These are phyloP conservation scores for Colletotrichum lini DNA, from an alignment of 2,329 filamentous ascomycete genomes.

Conservation along the genomic window DNA sequence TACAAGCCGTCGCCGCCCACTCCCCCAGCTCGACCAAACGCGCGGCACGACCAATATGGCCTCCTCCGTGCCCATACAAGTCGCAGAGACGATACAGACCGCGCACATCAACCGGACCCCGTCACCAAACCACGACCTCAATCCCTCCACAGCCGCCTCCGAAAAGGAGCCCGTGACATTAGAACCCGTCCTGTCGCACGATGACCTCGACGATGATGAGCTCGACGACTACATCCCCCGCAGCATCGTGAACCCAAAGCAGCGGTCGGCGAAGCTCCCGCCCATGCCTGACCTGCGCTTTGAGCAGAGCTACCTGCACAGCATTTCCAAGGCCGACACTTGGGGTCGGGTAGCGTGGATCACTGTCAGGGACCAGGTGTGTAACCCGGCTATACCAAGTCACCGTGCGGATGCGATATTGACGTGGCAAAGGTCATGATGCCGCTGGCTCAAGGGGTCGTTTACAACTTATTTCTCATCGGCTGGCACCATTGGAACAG, in stretches of 20 bases:
- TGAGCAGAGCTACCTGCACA: slow-evolving; percentile 97
- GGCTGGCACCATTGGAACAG: slow-evolving; percentile 95
- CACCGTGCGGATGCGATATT: slow-evolving; percentile 2
- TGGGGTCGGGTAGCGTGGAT: slow-evolving; percentile 88
- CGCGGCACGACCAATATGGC: slow-evolving; percentile 55
- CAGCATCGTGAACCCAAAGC: slow-evolving; percentile 71
- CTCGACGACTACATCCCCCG: slow-evolving; percentile 75
- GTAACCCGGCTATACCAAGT: slow-evolving; percentile 37
- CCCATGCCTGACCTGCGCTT: slow-evolving; percentile 92
- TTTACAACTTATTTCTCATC: slow-evolving; percentile 88
- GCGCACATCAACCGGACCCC: slow-evolving; percentile 82
- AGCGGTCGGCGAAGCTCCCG: slow-evolving; percentile 64
- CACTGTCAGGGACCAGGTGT: slow-evolving; percentile 89
- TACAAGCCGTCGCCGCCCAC: neutral
- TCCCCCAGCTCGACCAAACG: neutral
- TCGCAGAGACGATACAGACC: slow-evolving; percentile 85
- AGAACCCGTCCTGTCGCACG: slow-evolving; percentile 44
- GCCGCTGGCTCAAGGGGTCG: slow-evolving; percentile 86
- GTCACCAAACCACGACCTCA: slow-evolving; percentile 81
- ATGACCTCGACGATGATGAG: slow-evolving; percentile 66
- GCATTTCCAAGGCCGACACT: slow-evolving; percentile 83
- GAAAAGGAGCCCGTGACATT: slow-evolving; percentile 66
- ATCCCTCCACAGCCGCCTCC: slow-evolving; percentile 83
- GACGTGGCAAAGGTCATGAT: slow-evolving; percentile 76
- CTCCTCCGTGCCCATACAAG: slow-evolving; percentile 72